Evolutionary conservation across 1,284 basidiomycete genomes (phyloP).

Genomic region (Agroathelia rolfsii): DNA sequence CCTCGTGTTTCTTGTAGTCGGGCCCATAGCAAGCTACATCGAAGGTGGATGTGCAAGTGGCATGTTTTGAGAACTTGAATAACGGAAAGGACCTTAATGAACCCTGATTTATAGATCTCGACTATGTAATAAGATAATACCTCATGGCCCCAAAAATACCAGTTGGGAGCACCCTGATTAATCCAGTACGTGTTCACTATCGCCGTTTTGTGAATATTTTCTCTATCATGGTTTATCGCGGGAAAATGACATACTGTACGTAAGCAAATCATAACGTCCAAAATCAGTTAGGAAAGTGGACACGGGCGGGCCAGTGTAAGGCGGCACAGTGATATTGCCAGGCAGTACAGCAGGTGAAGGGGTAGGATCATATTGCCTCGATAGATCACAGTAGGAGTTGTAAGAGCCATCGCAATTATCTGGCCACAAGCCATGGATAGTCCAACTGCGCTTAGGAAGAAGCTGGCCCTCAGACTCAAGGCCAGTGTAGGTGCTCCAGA

Average conservation of each 20-base stretch:
- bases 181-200: slow-evolving; percentile 70
- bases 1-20: slow-evolving; percentile 49
- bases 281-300: slow-evolving; percentile 53
- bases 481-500: slow-evolving; percentile 63
- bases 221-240: too few relatives aligned
- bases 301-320: slow-evolving; percentile 49
- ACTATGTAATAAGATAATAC: slow-evolving; percentile 23
- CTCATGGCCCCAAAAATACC: slow-evolving; percentile 60
- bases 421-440: slow-evolving; percentile 65
- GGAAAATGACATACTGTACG: slow-evolving; percentile 36
- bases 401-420: slow-evolving; percentile 66
- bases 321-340: slow-evolving; percentile 44
- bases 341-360: slow-evolving; percentile 43
- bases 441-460: slow-evolving; percentile 58
- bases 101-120: too few relatives aligned
- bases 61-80: slow-evolving; percentile 58
- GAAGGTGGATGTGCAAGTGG: slow-evolving; percentile 73
- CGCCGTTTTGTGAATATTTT: too few relatives aligned
- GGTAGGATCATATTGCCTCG: slow-evolving; percentile 52
- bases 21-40: slow-evolving; percentile 60
- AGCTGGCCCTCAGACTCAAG: slow-evolving; percentile 50
- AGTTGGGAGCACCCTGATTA: slow-evolving; percentile 47
- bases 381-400: slow-evolving; percentile 52
- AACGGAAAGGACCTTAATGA: too few relatives aligned
- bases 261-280: slow-evolving; percentile 49